Conservation (phyloP, 257 asterid species). For the Ballota nigra region DNA sequence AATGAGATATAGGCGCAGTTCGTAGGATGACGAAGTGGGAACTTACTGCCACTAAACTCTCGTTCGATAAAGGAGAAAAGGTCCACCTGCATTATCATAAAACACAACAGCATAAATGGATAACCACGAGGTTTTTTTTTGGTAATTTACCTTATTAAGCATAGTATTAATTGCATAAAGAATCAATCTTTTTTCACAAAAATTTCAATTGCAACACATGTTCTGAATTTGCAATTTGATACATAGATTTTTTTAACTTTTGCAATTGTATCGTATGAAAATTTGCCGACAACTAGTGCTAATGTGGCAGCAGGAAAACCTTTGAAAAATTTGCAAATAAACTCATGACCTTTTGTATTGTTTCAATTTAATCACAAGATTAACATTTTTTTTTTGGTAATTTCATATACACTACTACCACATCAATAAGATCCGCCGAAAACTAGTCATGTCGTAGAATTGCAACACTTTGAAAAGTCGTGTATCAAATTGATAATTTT, state of each 20-base stretch:
- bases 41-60: constrained; percentile 73
- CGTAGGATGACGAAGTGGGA: background rate
- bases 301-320: too few relatives aligned
- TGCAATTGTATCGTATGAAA: too few relatives aligned
- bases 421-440: too few relatives aligned
- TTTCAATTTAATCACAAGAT: too few relatives aligned
- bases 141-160: background rate
- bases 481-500: too few relatives aligned
- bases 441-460: background rate
- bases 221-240: too few relatives aligned
- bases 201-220: background rate
- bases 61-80: constrained; percentile 75
- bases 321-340: too few relatives aligned
- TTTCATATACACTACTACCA: too few relatives aligned
- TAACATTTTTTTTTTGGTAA: too few relatives aligned
- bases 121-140: background rate
- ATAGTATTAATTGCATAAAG: background rate
- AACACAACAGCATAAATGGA: background rate
- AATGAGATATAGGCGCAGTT: background rate
- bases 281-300: too few relatives aligned
- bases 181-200: background rate
- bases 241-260: too few relatives aligned
- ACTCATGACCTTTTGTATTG: too few relatives aligned
- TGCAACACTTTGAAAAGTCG: background rate
- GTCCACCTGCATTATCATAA: constrained; percentile 68